Evolutionary conservation across 257 asterid species (phyloP).

Genomic region (Scutellaria barbata): DNA sequence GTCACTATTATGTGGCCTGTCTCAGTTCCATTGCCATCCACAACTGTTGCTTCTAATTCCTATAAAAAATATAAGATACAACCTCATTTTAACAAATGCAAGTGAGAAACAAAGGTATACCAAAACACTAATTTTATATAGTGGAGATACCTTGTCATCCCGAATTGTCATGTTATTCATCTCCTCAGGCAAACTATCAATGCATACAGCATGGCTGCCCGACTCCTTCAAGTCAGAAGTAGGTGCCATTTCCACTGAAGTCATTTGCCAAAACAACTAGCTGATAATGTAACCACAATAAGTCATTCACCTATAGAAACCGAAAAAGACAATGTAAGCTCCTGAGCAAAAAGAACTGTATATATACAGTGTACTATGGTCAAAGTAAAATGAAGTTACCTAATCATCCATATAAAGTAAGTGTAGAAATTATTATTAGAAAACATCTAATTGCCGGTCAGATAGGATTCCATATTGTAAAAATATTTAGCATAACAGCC

Average conservation of each 20-base stretch:
- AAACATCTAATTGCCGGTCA: constrained; percentile 6
- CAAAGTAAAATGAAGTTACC: not conserved
- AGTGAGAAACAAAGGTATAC: constrained; percentile 28
- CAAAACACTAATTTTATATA: not conserved
- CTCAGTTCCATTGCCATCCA: constrained; percentile 94
- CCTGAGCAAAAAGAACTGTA: constrained; percentile 19
- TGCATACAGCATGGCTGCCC: constrained; percentile 55
- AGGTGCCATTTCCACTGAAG: constrained; percentile 69
- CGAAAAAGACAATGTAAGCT: constrained; percentile 16
- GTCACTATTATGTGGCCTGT: constrained; percentile 96
- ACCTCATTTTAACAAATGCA: constrained; percentile 20
- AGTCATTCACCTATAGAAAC: constrained; percentile 60
- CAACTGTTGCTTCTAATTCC: constrained; percentile 85
- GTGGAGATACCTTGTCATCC: constrained; percentile 63
- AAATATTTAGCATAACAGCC: constrained; percentile 15
- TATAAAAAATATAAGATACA: constrained; percentile 29
- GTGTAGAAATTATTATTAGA: constrained; percentile 30
- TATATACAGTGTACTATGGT: constrained; percentile 11
- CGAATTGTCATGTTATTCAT: constrained; percentile 76
- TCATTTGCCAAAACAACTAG: constrained; percentile 58
- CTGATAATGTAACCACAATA: constrained; percentile 47
- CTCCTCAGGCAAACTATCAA: constrained; percentile 75
- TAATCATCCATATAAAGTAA: constrained; percentile 20
- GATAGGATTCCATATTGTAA: constrained; percentile 1
- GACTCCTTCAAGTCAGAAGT: constrained; percentile 65